These are phyloP conservation scores for Xylariaceae sp. DNA, from an alignment of 2,329 filamentous ascomycete genomes.

Conservation along the genomic window DNA sequence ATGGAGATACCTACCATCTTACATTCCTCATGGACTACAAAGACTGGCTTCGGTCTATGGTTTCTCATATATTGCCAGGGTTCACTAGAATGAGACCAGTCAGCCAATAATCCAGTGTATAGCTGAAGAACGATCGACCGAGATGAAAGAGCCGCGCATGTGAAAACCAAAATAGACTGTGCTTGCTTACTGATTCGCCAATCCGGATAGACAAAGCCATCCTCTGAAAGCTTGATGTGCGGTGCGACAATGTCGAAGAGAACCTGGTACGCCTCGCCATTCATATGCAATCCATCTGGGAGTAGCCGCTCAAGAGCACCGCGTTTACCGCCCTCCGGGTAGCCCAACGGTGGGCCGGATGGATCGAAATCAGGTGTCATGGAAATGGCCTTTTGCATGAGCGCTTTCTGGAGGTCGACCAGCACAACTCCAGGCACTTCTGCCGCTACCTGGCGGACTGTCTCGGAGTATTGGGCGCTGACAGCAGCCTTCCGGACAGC, in stretches of 20 bases:
- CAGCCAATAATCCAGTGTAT: background rate
- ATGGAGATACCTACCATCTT: background rate
- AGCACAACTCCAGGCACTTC: constrained; percentile 63
- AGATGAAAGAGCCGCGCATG: background rate
- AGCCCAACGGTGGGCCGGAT: constrained; percentile 45
- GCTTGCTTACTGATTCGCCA: constrained; percentile 37
- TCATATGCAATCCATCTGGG: constrained; percentile 57
- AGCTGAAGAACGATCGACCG: background rate
- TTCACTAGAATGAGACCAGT: constrained; percentile 18
- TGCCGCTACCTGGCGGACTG: constrained; percentile 63
- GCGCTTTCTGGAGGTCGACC: constrained; percentile 73
- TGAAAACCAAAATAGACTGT: background rate
- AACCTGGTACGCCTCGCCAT: constrained; percentile 49
- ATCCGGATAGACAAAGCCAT: constrained; percentile 44
- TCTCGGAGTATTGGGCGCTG: constrained; percentile 54
- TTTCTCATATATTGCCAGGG: constrained; percentile 13
- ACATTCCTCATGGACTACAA: background rate
- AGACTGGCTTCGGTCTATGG: no score
- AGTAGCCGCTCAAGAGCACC: constrained; percentile 50
- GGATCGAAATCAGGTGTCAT: constrained; percentile 54
- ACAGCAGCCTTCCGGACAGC: constrained; percentile 45
- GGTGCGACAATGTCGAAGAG: constrained; percentile 41
- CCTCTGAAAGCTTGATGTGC: constrained; percentile 42
- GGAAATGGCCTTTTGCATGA: constrained; percentile 66
- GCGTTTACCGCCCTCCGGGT: constrained; percentile 46